Evolutionary conservation across 2,329 filamentous ascomycete genomes (phyloP), one percentile per base, ranked within the genome.

Genomic region (Periconia sp.): DNA sequence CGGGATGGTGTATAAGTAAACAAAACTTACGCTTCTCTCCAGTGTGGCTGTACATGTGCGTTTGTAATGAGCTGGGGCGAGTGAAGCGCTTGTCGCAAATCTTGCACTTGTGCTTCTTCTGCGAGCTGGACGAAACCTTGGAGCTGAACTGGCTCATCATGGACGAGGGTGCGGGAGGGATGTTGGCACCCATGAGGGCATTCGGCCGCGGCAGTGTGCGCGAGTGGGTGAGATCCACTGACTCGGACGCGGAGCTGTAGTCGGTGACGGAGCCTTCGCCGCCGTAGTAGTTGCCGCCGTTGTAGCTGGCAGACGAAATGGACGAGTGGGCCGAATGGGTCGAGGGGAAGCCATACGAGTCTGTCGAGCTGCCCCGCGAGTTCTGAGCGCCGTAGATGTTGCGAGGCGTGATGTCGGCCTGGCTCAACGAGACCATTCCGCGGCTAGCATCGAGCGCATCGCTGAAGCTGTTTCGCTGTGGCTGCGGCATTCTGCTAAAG

Each of bases 101-200:
- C 79, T 96, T 97, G 84, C 93, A 97, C 81, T 97, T 97, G 80
- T 97, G 94, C 82, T 97, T 97, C 86, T 97, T 97, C 73, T 97
- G 92, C 10, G 93, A 94, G 77, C 91, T 96, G 17, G 91, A 92
- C 0, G 92, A 92, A 49, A 97, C 88, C 77, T 97, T 97, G 59
- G 93, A 97, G 77, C 91, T 97, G 79, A 97, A 97, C 68, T 96
- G 92, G 49, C 91, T 87, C 94, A 99, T 99, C 92, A 99, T 97
- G 0, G 92, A 95, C 71, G 95, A 90, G 1, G 92, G 92, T 17
- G 91, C 91, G 1, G 92, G 91, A 1, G 91, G 91, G 31, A 87
- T 82, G 53, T 82, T 85, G 6, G 66, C 66, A 23, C 81, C 80
- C 52, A 88, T 70, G 14, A 89, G 77, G 37, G 84, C 87, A 23